Evolutionary conservation across 768 basidiomycete genomes (phyloP), one percentile per base, ranked within the genome.

Genomic region (Leucocoprinus leucothites): DNA sequence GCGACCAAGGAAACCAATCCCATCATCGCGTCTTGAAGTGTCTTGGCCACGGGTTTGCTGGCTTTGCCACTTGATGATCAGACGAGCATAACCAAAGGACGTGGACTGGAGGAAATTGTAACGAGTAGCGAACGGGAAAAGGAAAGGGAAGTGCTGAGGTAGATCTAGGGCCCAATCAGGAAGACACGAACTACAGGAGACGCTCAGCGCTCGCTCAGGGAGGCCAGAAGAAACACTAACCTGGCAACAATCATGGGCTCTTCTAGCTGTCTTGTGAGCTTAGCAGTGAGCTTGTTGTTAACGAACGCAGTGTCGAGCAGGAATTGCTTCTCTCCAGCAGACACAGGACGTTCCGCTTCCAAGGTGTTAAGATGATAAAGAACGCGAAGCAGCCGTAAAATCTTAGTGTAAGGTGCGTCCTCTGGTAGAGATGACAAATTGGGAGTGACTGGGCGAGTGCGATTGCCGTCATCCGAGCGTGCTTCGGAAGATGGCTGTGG

Each of bases 161-260:
- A 99, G 80, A 67, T 98, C 96, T 42, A 94, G 74, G 0, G 96
- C 91, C 97, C 97, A 99, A 65, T 97, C 94, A 5, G 97, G 97
- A 3, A 98, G 74, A 71, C 97, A 98, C 22, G 92, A 92, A 63
- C 96, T 97, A 31, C 25, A 31, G 35, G 48, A 35, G 22, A 52
- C 57, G 25, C 9, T 52, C 41, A 66, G 28, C 44, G 38, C 16
- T 52, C 26, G 14, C 48, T 34, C 7, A 19, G 25, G 18, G 18
- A n/a, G 13, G n/a, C 57, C 31, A 35, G 18, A 16, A 38, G 14
- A 1, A 28, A 6, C 50, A 67, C 77, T 58, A 62, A 93, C 94
- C 93, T 95, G 1, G 96, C 97, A 42, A 99, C 94, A 59, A 99
- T 97, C 94, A 98, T 97, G 0, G 94, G 92, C 66, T 99, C 97